These are phyloP conservation scores for Microdochium bolleyi DNA, from an alignment of 2,329 filamentous ascomycete genomes.

Conservation along the genomic window DNA sequence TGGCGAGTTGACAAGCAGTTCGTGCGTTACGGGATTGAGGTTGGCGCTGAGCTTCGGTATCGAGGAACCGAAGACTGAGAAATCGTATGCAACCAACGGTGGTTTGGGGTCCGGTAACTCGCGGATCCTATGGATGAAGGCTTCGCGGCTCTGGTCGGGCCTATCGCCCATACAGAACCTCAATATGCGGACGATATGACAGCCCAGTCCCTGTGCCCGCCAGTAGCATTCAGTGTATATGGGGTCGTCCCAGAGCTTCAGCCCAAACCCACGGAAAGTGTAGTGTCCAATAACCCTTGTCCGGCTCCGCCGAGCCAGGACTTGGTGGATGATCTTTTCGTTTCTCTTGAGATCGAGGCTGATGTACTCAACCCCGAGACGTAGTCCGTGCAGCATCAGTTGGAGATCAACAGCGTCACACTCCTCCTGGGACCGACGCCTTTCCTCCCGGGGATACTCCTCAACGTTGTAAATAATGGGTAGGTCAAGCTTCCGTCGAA, in stretches of 20 bases:
- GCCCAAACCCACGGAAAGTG: slow-evolving; percentile 33
- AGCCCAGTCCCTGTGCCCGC: slow-evolving; percentile 46
- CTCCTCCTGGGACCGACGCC: slow-evolving; percentile 26
- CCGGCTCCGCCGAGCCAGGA: slow-evolving; percentile 44
- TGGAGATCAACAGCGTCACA: slow-evolving; percentile 40
- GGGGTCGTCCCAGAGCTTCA: slow-evolving; percentile 46
- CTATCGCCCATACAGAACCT: slow-evolving; percentile 51
- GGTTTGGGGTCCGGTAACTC: slow-evolving; percentile 36
- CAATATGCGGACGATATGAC: slow-evolving; percentile 53
- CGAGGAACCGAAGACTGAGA: slow-evolving; percentile 32
- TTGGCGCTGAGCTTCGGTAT: slow-evolving; percentile 34
- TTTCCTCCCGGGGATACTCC: slow-evolving; percentile 34
- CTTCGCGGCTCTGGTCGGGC: slow-evolving; percentile 35
- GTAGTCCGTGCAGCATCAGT: slow-evolving; percentile 54
- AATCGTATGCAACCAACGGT: slow-evolving; percentile 39
- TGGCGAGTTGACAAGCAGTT: slow-evolving; percentile 28
- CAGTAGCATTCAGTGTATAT: slow-evolving; percentile 45
- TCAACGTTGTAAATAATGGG: slow-evolving; percentile 53
- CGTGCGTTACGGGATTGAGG: slow-evolving; percentile 44
- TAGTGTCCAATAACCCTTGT: slow-evolving; percentile 56
- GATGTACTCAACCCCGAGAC: slow-evolving; percentile 58
- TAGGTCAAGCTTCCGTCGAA: slow-evolving; percentile 45
- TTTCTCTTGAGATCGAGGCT: slow-evolving; percentile 54
- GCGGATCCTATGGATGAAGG: slow-evolving; percentile 40
- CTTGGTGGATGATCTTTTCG: slow-evolving; percentile 35